Conservation (phyloP, 768 basidiomycete genomes). For the Lentinus brumalis region DNA sequence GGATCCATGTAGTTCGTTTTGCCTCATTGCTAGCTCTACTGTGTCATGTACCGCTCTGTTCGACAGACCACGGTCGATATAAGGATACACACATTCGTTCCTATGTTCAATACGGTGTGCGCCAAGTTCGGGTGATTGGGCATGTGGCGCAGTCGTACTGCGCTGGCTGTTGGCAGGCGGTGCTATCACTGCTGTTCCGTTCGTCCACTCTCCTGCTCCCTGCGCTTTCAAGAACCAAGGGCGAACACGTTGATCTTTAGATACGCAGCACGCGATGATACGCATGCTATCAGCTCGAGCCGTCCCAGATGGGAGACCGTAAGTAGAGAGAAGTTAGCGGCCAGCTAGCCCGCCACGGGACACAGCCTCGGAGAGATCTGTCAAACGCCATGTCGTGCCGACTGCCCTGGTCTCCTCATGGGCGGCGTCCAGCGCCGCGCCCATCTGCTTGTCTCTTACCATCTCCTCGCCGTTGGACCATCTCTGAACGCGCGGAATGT, state of each 20-base stretch:
- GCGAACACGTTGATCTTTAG: too few relatives aligned
- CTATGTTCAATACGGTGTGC: neutral
- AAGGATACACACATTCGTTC: slow-evolving; percentile 8
- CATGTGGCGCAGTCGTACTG: neutral
- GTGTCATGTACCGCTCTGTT: neutral
- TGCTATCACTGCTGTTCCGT: neutral
- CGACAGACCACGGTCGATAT: neutral
- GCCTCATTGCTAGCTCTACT: slow-evolving; percentile 2
- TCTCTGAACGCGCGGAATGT: slow-evolving; percentile 5
- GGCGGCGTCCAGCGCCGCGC: neutral
- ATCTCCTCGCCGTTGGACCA: neutral
- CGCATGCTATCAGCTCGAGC: too few relatives aligned
- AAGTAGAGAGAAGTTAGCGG: neutral
- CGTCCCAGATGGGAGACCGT: too few relatives aligned
- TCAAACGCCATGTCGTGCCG: neutral
- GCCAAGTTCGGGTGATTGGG: neutral
- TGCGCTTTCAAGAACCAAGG: too few relatives aligned
- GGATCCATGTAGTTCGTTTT: slow-evolving; percentile 14
- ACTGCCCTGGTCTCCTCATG: neutral
- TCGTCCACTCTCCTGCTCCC: too few relatives aligned
- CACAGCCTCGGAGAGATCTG: neutral
- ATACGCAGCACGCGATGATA: too few relatives aligned
- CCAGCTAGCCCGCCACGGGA: neutral
- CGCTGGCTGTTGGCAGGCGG: neutral
- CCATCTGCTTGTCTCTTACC: neutral